These are phyloP conservation scores for Aspergillus sp. DNA, from an alignment of 2,329 filamentous ascomycete species.

Conservation along the genomic window DNA sequence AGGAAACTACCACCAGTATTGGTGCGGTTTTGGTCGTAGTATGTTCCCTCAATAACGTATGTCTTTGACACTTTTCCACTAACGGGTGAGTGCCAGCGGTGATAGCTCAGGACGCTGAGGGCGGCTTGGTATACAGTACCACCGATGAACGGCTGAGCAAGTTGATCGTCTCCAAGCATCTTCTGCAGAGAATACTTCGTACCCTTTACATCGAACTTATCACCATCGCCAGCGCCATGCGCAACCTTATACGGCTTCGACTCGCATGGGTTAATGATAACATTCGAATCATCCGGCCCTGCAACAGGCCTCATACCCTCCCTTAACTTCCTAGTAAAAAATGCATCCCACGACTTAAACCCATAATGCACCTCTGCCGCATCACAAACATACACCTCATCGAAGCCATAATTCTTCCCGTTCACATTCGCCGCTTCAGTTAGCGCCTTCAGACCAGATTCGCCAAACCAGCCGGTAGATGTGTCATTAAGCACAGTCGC, in stretches of 20 bases:
- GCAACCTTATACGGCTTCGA: slow-evolving; percentile 50
- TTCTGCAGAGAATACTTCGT: slow-evolving; percentile 60
- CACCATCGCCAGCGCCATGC: slow-evolving; percentile 46
- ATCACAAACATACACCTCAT: slow-evolving; percentile 15
- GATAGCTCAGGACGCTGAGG: slow-evolving; percentile 59
- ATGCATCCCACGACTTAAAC: slow-evolving; percentile 63
- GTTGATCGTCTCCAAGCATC: slow-evolving; percentile 53
- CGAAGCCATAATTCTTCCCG: slow-evolving; percentile 5
- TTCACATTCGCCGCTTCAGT: slow-evolving; percentile 18
- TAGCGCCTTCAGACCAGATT: slow-evolving; percentile 44
- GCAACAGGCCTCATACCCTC: slow-evolving; percentile 52
- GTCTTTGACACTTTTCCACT: slow-evolving; percentile 53
- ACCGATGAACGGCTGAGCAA: slow-evolving; percentile 48
- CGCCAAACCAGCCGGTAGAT: slow-evolving; percentile 50
- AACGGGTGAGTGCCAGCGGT: slow-evolving; percentile 64
- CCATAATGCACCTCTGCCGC: slow-evolving; percentile 32
- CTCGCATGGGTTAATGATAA: slow-evolving; percentile 60
- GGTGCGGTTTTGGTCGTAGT: slow-evolving; percentile 46
- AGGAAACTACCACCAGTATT: no score
- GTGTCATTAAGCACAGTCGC: slow-evolving; percentile 43
- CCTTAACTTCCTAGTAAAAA: slow-evolving; percentile 56
- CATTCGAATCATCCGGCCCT: slow-evolving; percentile 41
- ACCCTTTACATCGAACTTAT: slow-evolving; percentile 61
- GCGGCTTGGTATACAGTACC: slow-evolving; percentile 66
- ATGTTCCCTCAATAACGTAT: slow-evolving; percentile 56